These are phyloP conservation scores for Cryptosporidium muris DNA, from an alignment of 169 alveolate genomes.

Conservation along the genomic window DNA sequence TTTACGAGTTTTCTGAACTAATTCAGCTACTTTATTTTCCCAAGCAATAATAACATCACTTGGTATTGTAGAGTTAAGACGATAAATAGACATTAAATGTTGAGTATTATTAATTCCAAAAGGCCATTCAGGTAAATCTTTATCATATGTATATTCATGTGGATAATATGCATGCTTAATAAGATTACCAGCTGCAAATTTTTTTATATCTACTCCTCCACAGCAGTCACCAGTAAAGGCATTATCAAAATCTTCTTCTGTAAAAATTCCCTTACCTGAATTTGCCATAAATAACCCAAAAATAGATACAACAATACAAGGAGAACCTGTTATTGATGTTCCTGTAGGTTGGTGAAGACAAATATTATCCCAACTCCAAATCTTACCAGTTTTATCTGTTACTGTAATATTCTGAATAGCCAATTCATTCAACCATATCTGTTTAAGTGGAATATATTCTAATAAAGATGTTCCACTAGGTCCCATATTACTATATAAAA, in stretches of 20 bases:
- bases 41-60: constrained; percentile 58
- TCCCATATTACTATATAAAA: constrained; percentile 62
- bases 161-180: constrained; percentile 55
- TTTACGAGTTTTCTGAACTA: constrained; percentile 27
- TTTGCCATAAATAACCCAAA: constrained; percentile 63
- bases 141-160: constrained; percentile 38
- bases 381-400: constrained; percentile 47
- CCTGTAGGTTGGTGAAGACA: constrained; percentile 67
- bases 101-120: constrained; percentile 47
- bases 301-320: constrained; percentile 44
- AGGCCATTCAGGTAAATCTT: constrained; percentile 53
- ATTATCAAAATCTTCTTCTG: constrained; percentile 48
- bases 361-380: constrained; percentile 69
- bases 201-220: constrained; percentile 34
- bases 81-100: constrained; percentile 45
- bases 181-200: constrained; percentile 64
- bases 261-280: constrained; percentile 33
- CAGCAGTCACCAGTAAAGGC: constrained; percentile 69
- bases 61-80: constrained; percentile 53
- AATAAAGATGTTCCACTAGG: constrained; percentile 50
- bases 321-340: constrained; percentile 36
- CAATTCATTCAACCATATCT: constrained; percentile 66
- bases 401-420: constrained; percentile 54
- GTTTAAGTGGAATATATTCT: constrained; percentile 33
- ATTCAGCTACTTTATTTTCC: constrained; percentile 60